Conservation (phyloP, 345 rosid species). For the Hypericum perforatum region DNA sequence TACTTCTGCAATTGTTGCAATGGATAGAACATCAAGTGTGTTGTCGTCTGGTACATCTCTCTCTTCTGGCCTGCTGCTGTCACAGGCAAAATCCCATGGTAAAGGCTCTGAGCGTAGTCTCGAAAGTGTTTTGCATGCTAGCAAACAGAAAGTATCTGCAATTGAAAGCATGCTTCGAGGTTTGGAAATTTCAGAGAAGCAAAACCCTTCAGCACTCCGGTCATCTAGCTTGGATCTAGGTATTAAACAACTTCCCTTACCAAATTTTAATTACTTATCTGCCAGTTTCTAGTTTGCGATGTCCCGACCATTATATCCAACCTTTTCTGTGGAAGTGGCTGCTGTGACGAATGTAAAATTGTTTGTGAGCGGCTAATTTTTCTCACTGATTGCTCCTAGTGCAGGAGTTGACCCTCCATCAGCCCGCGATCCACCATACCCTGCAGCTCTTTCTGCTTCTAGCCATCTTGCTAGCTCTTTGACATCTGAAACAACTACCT, state of each 20-base stretch:
- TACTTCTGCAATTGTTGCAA: conserved; percentile 91
- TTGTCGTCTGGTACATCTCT: conserved; percentile 58
- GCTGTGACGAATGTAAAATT: conserved; percentile 11
- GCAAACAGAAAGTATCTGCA: conserved; percentile 98
- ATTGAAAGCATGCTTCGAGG: conserved; percentile 99
- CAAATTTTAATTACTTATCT: neutral
- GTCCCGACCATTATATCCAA: conserved; percentile 9
- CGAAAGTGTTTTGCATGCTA: conserved; percentile 90
- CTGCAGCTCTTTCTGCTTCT: conserved; percentile 67
- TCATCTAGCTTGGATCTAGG: conserved; percentile 99
- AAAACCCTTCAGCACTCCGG: conserved; percentile 59
- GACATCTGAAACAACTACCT: conserved; percentile 43
- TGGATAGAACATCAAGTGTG: conserved; percentile 71
- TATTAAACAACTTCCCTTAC: conserved; percentile 34
- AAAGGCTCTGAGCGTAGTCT: conserved; percentile 84
- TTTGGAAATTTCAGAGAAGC: conserved; percentile 77
- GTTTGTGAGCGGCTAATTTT: conserved; percentile 48
- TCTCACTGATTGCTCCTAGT: conserved; percentile 54
- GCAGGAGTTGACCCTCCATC: conserved; percentile 99
- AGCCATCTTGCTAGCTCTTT: conserved; percentile 39
- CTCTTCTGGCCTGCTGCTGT: conserved; percentile 65
- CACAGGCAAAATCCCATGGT: conserved; percentile 58
- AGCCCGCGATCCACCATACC: conserved; percentile 90
- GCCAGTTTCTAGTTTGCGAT: conserved; percentile 2
- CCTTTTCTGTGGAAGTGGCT: conserved; percentile 7